phyloP scores from a whole-genome alignment of 2,329 filamentous ascomycete genomes.

The Fusarium camptoceras region DNA sequence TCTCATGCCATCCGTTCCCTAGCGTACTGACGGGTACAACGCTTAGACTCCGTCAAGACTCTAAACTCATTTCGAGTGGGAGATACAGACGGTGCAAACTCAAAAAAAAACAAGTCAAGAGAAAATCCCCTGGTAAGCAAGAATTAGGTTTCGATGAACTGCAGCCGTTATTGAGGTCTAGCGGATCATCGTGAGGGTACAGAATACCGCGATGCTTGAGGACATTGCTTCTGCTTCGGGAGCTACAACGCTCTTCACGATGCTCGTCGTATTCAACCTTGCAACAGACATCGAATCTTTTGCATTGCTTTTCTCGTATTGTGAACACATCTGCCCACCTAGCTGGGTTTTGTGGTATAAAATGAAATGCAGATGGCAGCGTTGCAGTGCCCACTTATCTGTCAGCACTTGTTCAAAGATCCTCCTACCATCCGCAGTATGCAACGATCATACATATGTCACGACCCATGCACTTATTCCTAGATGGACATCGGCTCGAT shows the following conservation, averaged over 20 bases:
- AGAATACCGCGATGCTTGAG: not conserved
- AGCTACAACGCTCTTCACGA: not conserved
- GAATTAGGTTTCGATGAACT: conserved; percentile 27
- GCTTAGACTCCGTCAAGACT: conserved; percentile 15
- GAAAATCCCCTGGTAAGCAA: conserved; percentile 1
- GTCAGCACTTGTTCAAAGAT: conserved; percentile 21
- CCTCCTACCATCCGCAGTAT: conserved; percentile 9
- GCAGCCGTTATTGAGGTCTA: conserved; percentile 17
- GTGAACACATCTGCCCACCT: conserved; percentile 2
- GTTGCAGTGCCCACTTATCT: conserved; percentile 25
- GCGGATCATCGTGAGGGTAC: not conserved
- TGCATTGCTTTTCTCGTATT: not conserved
- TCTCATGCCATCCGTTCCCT: conserved; percentile 33
- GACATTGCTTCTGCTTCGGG: not conserved
- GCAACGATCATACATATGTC: conserved; percentile 1
- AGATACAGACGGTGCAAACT: conserved; percentile 31
- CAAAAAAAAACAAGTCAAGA: conserved; percentile 36
- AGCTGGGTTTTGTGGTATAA: not conserved
- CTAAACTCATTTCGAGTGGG: conserved; percentile 19
- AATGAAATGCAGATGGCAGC: conserved; percentile 30
- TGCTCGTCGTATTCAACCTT: not conserved
- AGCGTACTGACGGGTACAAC: conserved; percentile 22
- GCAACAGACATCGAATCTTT: not conserved
- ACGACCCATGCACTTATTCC: conserved; percentile 17
- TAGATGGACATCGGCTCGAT: not conserved